Evolutionary conservation across 2,329 filamentous ascomycete species (phyloP), one percentile per base, ranked within the genome.

Genomic region (Paecilomyces sp.): DNA sequence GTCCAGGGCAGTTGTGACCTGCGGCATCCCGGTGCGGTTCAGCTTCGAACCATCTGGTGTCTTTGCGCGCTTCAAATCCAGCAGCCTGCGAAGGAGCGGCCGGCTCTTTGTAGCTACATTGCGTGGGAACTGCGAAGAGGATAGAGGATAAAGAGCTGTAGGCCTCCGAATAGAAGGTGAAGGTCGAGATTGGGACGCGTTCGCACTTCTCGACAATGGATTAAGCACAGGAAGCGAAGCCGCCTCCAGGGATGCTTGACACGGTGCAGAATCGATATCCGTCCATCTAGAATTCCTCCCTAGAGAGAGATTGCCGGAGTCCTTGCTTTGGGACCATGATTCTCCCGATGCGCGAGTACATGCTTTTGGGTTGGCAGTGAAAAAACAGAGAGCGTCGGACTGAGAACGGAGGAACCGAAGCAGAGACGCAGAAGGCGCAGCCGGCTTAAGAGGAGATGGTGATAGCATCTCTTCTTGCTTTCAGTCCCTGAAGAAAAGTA

Each of bases 341-440:
- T 54, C 47, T 58, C 11, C 13, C 54, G 50, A 57, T 25, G 57
- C 60, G 58, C 60, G 62, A 56, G 62, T 63, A 56, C 68, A 69
- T 65, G 65, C 55, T 60, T 69, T 66, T 51, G 66, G 56, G 54
- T 76, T 79, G 58, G 76, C 70, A 58, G 70, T 77, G 72, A 83
- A 81, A 67, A 84, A 82, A 63, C 76, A 79, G 54, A 83, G 70
- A 58, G 79, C 79, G 66, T 89, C 83, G 64, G 88, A 85, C 73
- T 92, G 90, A 58, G 80, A 84, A 65, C 85, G 86, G 63, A 94
- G 81, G 72, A 90, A 93, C 65, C 86, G 86, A 63, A 94, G 80
- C 22, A 93, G 83, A 52, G 74, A 75, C 59, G 75, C 70, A 57
- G 84, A 86, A 55, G 84, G 84, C 64, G 74, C 77, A 57, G 69